Evolutionary conservation across 2,329 filamentous ascomycete species (phyloP).

Genomic region (Colletotrichum kahawae): DNA sequence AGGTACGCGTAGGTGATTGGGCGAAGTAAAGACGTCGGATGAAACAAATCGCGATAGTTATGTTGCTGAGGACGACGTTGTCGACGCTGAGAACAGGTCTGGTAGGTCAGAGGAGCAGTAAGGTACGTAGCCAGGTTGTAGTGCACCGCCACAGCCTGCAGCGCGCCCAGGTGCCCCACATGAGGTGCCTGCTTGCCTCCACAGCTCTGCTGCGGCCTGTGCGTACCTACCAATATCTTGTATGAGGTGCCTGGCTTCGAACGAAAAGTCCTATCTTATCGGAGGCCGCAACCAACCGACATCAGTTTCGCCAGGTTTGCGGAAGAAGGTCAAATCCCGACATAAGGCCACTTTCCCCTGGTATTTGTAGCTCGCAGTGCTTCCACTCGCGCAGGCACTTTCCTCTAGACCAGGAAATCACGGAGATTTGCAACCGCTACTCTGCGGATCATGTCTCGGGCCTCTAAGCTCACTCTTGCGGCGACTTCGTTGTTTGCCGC

Average conservation of each 20-base stretch:
- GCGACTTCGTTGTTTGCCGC: slow-evolving; percentile 78
- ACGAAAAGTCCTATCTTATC: neutral
- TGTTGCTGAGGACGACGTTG: neutral
- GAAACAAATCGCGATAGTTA: neutral
- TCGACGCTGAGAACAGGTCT: neutral
- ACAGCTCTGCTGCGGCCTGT: neutral
- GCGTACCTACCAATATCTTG: neutral
- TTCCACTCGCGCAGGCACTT: neutral
- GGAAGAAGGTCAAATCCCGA: neutral
- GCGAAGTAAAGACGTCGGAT: neutral
- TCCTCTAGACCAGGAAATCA: neutral
- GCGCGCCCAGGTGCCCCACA: neutral
- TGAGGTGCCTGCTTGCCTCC: neutral
- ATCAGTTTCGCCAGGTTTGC: neutral
- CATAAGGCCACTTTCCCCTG: neutral
- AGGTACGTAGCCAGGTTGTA: neutral
- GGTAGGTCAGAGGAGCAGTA: neutral
- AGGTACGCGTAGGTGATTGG: neutral
- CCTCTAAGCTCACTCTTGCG: slow-evolving; percentile 84
- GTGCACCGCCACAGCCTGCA: neutral
- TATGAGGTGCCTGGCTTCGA: neutral
- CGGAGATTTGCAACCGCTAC: neutral
- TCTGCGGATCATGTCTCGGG: slow-evolving; percentile 74
- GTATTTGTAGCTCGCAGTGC: neutral
- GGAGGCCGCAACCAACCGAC: neutral